Evolutionary conservation across 106 monocot genomes (phyloP).

Genomic region (Ottelia alismoides): DNA sequence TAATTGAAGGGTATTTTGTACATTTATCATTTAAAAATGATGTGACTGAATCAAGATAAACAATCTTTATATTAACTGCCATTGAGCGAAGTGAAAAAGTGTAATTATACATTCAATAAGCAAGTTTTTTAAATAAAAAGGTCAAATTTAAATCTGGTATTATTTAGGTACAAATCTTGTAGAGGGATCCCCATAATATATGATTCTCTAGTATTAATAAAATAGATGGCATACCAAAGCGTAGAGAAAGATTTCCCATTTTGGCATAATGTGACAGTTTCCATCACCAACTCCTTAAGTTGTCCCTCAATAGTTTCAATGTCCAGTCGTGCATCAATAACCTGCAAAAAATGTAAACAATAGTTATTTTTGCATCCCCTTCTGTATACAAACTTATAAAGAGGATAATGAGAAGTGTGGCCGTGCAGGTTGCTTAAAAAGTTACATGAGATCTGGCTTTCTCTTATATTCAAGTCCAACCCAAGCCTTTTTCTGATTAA

Average conservation of each 20-base stretch:
- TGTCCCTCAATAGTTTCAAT: slow-evolving; percentile 15
- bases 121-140: background rate
- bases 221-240: no score
- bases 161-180: background rate
- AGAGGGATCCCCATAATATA: no score
- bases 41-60: no score
- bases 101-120: no score
- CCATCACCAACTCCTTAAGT: slow-evolving; percentile 15
- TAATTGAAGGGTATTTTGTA: no score
- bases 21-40: no score
- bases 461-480: background rate
- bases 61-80: no score
- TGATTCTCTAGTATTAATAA: no score
- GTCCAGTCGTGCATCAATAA: slow-evolving; percentile 27
- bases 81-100: no score
- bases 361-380: background rate
- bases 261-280: slow-evolving; percentile 14
- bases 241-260: slow-evolving; percentile 22
- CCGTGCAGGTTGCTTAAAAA: background rate
- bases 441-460: background rate
- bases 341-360: slow-evolving; percentile 5
- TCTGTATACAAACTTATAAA: no score
- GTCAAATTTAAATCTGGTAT: background rate
- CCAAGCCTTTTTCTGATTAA: background rate
- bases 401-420: background rate